Evolutionary conservation across 768 basidiomycete species (phyloP).

Genomic region (Termitomyces sp.): DNA sequence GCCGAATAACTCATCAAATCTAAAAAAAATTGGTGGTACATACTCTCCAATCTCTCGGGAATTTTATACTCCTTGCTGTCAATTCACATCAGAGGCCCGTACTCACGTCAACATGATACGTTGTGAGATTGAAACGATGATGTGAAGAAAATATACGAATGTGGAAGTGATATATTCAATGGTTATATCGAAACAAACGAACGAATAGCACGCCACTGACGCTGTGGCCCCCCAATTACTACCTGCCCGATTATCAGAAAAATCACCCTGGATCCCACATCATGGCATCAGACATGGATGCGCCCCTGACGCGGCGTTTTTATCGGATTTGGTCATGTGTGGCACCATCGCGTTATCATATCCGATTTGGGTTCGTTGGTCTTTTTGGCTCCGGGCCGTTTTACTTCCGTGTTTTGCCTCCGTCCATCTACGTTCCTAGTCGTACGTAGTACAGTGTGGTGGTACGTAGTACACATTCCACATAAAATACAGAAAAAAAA

Average conservation of each 20-base stretch:
- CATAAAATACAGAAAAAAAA: not conserved
- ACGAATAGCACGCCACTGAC: not conserved
- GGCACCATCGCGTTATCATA: slow-evolving; percentile 1
- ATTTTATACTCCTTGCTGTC: too few relatives aligned
- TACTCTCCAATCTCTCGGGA: too few relatives aligned
- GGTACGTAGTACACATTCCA: not conserved
- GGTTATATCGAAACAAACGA: not conserved
- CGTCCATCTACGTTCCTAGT: slow-evolving; percentile 21
- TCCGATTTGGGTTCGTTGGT: not conserved
- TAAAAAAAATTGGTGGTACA: too few relatives aligned
- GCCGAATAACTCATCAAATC: not conserved
- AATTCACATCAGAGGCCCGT: too few relatives aligned
- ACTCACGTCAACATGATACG: too few relatives aligned
- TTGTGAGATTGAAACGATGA: too few relatives aligned
- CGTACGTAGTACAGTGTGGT: not conserved
- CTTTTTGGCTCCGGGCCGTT: slow-evolving; percentile 20
- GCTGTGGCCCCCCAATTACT: not conserved
- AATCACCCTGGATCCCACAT: not conserved
- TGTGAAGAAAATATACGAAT: too few relatives aligned
- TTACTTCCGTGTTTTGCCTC: slow-evolving; percentile 37
- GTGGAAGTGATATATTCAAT: too few relatives aligned
- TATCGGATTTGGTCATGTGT: slow-evolving; percentile 19
- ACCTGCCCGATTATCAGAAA: not conserved
- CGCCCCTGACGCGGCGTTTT: slow-evolving; percentile 1
- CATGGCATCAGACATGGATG: not conserved